phyloP scores from a whole-genome alignment of 2,329 filamentous ascomycete genomes.

The Aspergillus awamori region DNA sequence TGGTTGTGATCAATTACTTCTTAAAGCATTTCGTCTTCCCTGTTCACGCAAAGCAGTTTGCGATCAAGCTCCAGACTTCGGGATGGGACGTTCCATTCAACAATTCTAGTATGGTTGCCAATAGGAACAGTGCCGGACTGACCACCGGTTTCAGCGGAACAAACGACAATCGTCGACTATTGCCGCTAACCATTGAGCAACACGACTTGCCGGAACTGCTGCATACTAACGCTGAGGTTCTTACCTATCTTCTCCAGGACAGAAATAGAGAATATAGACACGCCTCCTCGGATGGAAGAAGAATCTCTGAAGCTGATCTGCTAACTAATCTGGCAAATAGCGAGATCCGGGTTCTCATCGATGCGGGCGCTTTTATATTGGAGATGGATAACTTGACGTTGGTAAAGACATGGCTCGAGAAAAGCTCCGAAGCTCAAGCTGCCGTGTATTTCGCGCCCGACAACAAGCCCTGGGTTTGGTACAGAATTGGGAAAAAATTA shows the following conservation, averaged over 20 bases:
- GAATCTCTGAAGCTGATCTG: slow-evolving; percentile 51
- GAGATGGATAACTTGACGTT: slow-evolving; percentile 61
- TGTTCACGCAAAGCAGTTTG: slow-evolving; percentile 65
- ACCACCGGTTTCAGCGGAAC: slow-evolving; percentile 75
- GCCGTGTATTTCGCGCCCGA: slow-evolving; percentile 58
- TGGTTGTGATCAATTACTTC: slow-evolving; percentile 61
- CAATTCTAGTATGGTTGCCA: background rate
- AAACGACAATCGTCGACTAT: slow-evolving; percentile 63
- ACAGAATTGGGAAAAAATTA: slow-evolving; percentile 39
- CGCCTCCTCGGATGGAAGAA: slow-evolving; percentile 34
- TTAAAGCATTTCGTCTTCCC: slow-evolving; percentile 68
- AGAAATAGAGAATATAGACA: slow-evolving; percentile 55
- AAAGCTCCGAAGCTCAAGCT: slow-evolving; percentile 49
- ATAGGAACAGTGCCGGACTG: slow-evolving; percentile 27
- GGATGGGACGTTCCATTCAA: slow-evolving; percentile 66
- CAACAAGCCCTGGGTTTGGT: slow-evolving; percentile 52
- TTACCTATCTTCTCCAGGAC: slow-evolving; percentile 58
- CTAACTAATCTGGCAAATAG: slow-evolving; percentile 42
- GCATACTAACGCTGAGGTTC: slow-evolving; percentile 66
- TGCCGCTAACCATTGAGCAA: slow-evolving; percentile 66
- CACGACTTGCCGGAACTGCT: slow-evolving; percentile 59
- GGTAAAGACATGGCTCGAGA: slow-evolving; percentile 54
- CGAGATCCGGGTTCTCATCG: slow-evolving; percentile 60
- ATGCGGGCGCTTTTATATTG: slow-evolving; percentile 66
- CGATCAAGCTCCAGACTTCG: slow-evolving; percentile 64